A percentile compares a stretch with the other conserved stretches of the same genome.
Conservation (phyloP, 441 rosid genomes). For the Populus hybrid region DNA sequence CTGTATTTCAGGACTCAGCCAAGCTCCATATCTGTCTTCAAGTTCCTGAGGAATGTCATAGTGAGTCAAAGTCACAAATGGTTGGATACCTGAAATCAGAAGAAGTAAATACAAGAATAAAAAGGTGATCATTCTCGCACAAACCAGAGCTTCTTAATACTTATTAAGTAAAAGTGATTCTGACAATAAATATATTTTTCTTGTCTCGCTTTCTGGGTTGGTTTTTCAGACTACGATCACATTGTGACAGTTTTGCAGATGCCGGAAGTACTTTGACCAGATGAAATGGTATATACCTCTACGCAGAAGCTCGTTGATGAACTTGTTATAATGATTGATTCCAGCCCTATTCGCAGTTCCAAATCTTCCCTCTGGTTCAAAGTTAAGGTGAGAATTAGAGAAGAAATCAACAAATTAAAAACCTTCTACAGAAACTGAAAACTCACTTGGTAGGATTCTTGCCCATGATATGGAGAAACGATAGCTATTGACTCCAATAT, state of each 20-base stretch:
- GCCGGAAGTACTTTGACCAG: background rate
- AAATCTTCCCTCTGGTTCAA: slow-evolving; percentile 54
- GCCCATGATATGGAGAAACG: slow-evolving; percentile 79
- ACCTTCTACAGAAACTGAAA: background rate
- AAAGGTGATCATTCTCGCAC: background rate
- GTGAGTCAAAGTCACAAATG: slow-evolving; percentile 67
- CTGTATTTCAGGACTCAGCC: slow-evolving; percentile 60
- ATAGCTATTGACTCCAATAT: slow-evolving; percentile 61
- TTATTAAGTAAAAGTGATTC: background rate
- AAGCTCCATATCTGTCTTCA: slow-evolving; percentile 55
- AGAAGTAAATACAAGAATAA: background rate
- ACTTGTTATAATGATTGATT: slow-evolving; percentile 45
- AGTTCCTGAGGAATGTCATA: slow-evolving; percentile 71
- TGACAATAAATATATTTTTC: background rate
- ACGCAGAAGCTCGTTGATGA: slow-evolving; percentile 43
- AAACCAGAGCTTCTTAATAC: background rate
- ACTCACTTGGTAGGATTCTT: slow-evolving; percentile 62
- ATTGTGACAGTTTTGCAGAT: background rate
- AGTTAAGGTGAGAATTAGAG: background rate
- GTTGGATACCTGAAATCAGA: slow-evolving; percentile 53
- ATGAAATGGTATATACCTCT: slow-evolving; percentile 31
- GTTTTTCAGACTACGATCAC: background rate
- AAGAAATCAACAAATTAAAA: background rate
- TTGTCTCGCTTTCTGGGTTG: background rate
- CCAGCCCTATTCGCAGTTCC: slow-evolving; percentile 59